Percentiles rank a stretch among this genome's conserved stretches.
Conservation (phyloP, 306 rosid species). For the Fagus crenata region DNA sequence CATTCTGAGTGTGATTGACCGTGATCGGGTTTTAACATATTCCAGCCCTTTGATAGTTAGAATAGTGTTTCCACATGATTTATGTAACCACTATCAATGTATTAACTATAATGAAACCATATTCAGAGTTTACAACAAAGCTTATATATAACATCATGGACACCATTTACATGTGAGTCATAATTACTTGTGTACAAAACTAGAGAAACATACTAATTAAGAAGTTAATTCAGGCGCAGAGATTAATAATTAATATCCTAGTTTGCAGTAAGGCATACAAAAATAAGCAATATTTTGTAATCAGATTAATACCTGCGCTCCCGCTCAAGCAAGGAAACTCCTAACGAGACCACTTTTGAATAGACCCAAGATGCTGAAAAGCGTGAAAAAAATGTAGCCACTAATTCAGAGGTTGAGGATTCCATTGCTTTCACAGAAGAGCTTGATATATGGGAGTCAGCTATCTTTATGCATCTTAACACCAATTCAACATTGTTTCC, state of each 20-base stretch:
- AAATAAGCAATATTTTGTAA: neutral
- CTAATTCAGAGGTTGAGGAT: constrained; percentile 44
- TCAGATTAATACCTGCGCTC: constrained; percentile 63
- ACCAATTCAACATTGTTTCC: constrained; percentile 45
- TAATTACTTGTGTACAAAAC: neutral
- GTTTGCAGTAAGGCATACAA: neutral
- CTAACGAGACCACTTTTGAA: constrained; percentile 65
- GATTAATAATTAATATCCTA: constrained; percentile 8
- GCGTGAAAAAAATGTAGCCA: constrained; percentile 34
- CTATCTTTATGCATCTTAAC: constrained; percentile 61
- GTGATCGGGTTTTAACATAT: neutral
- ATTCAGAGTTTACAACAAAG: neutral
- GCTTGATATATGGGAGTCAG: constrained; percentile 46
- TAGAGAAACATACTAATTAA: neutral
- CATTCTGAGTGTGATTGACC: neutral
- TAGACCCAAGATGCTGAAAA: constrained; percentile 72
- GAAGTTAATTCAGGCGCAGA: neutral
- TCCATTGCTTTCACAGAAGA: constrained; percentile 31
- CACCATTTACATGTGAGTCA: neutral
- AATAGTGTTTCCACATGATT: neutral
- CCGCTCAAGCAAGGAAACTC: constrained; percentile 80
- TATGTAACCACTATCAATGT: neutral
- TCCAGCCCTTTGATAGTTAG: neutral
- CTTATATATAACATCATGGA: neutral
- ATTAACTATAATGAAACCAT: neutral